These are phyloP conservation scores for Aspergillus panamensis DNA, from an alignment of 495 filamentous ascomycete genomes.

Conservation along the genomic window DNA sequence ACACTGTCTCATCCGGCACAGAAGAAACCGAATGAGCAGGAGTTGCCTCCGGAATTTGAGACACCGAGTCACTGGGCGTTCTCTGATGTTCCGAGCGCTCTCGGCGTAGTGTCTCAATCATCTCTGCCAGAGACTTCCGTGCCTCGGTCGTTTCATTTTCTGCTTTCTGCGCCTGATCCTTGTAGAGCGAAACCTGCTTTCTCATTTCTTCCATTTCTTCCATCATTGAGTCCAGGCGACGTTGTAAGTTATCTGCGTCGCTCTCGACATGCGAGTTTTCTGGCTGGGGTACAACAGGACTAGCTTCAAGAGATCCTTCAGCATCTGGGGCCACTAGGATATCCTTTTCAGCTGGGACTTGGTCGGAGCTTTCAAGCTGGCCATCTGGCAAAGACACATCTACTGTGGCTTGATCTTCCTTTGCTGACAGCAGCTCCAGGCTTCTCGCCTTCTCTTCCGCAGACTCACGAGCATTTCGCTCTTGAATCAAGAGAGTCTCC, in stretches of 20 bases:
- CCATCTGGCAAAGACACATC: conserved; percentile 36
- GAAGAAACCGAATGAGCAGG: background rate
- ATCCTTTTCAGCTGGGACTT: conserved; percentile 15
- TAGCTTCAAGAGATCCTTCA: conserved; percentile 17
- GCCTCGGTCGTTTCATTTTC: conserved; percentile 66
- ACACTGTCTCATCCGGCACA: conserved; percentile 7
- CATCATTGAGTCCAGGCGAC: conserved; percentile 73
- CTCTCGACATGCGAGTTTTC: conserved; percentile 26
- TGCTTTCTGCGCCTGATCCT: conserved; percentile 71
- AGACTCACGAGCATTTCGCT: conserved; percentile 73
- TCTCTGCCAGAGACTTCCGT: conserved; percentile 74
- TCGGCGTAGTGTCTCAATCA: conserved; percentile 76
- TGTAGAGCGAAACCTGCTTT: conserved; percentile 73
- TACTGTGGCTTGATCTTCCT: conserved; percentile 21
- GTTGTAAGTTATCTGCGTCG: conserved; percentile 54
- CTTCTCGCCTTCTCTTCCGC: conserved; percentile 77
- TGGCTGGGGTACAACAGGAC: conserved; percentile 37
- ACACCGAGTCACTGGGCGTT: background rate
- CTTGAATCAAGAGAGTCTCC: conserved; percentile 72
- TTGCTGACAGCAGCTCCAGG: conserved; percentile 51
- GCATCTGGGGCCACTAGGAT: conserved; percentile 10
- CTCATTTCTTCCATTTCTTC: conserved; percentile 80
- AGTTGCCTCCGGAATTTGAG: conserved; percentile 10
- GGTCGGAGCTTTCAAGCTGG: conserved; percentile 20
- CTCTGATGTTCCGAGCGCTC: conserved; percentile 47